phyloP scores from a whole-genome alignment of 2,329 filamentous ascomycete species.

The Xylariaceae sp. region DNA sequence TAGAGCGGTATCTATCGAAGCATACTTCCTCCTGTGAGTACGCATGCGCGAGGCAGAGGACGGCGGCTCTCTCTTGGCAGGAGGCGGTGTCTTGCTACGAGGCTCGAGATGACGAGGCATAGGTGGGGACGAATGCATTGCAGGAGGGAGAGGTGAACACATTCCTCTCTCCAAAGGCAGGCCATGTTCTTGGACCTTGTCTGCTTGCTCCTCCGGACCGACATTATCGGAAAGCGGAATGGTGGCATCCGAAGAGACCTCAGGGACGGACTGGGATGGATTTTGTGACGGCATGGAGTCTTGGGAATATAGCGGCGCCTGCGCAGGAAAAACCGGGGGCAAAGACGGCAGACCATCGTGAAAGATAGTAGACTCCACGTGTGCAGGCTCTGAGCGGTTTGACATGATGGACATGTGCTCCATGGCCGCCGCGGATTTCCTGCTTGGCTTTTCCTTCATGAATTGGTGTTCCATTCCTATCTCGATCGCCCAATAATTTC shows the following conservation, averaged over 20 bases:
- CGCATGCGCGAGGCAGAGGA: slow-evolving; percentile 69
- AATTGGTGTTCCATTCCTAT: slow-evolving; percentile 88
- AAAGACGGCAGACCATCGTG: slow-evolving; percentile 51
- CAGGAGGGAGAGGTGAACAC: slow-evolving; percentile 70
- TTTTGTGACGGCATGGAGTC: slow-evolving; percentile 43
- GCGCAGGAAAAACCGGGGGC: slow-evolving; percentile 43
- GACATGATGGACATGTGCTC: slow-evolving; percentile 64
- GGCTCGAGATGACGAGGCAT: slow-evolving; percentile 62
- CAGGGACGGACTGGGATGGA: slow-evolving; percentile 45
- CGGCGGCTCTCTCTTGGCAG: slow-evolving; percentile 60
- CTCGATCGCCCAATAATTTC: slow-evolving; percentile 95
- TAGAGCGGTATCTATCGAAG: slow-evolving; percentile 63
- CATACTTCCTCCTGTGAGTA: slow-evolving; percentile 75
- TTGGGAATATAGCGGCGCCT: slow-evolving; percentile 38
- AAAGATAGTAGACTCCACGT: slow-evolving; percentile 40
- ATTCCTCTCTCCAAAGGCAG: slow-evolving; percentile 51
- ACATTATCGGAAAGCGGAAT: slow-evolving; percentile 71
- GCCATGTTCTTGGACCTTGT: slow-evolving; percentile 46
- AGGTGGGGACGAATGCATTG: slow-evolving; percentile 90
- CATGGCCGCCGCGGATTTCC: slow-evolving; percentile 58
- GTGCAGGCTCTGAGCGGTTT: slow-evolving; percentile 55
- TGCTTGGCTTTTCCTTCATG: slow-evolving; percentile 78
- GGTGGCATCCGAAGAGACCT: slow-evolving; percentile 77
- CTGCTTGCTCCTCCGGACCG: slow-evolving; percentile 55
- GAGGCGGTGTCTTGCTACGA: slow-evolving; percentile 76